These are phyloP conservation scores for Lathyrus sativus DNA, from an alignment of 306 rosid species.

Conservation along the genomic window DNA sequence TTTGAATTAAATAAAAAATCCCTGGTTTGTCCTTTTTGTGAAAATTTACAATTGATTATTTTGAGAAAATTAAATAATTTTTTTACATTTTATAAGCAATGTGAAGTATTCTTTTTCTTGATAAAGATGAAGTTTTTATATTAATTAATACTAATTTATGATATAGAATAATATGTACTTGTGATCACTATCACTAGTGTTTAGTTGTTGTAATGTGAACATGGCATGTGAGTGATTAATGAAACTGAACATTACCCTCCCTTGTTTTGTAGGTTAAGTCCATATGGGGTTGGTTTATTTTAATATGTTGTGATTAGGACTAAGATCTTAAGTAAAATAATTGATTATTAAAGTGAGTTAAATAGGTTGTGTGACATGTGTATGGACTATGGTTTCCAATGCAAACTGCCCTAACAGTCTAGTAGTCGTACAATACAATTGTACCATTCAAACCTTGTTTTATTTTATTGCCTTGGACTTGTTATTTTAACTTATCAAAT, in stretches of 20 bases:
- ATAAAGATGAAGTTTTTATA: too few relatives aligned
- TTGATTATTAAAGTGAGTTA: conserved; percentile 13
- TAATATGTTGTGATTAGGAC: conserved; percentile 32
- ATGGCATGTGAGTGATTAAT: conserved; percentile 38
- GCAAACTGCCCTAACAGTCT: conserved; percentile 59
- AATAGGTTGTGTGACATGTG: conserved; percentile 15
- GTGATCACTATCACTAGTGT: background rate
- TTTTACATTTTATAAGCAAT: background rate
- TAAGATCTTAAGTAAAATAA: conserved; percentile 36
- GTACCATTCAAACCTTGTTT: conserved; percentile 44
- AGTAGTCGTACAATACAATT: conserved; percentile 51
- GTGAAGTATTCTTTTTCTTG: too few relatives aligned
- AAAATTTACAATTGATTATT: background rate
- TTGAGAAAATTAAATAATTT: background rate
- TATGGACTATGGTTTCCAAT: conserved; percentile 38
- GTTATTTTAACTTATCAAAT: conserved; percentile 24
- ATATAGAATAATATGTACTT: conserved; percentile 1
- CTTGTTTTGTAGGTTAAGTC: conserved; percentile 36
- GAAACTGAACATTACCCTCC: conserved; percentile 13
- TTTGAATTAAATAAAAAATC: too few relatives aligned
- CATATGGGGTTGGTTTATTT: conserved; percentile 37
- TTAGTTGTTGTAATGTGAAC: conserved; percentile 5
- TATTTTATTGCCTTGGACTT: conserved; percentile 28
- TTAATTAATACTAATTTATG: background rate
- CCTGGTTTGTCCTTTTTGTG: too few relatives aligned